These are phyloP conservation scores for Pulveroboletus sp. DNA, from an alignment of 768 basidiomycete species.

Conservation along the genomic window DNA sequence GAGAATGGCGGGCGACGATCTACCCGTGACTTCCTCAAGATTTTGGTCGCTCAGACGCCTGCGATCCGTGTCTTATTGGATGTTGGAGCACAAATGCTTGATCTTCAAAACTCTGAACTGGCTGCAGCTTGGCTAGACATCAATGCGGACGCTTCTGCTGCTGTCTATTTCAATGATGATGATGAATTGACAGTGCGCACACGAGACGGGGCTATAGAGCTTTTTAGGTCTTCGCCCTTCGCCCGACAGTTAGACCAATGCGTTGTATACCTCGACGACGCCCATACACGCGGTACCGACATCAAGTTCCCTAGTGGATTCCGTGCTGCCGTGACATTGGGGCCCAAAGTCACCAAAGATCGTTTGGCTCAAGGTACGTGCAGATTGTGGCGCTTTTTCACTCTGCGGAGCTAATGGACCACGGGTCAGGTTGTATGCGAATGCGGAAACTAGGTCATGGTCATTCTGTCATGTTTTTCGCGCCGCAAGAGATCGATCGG, in stretches of 20 bases:
- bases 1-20: background rate
- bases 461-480: constrained; percentile 48
- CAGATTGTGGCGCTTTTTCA: too few species aligned
- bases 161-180: constrained; percentile 24
- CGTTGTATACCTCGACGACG: constrained; percentile 36
- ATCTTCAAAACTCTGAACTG: constrained; percentile 40
- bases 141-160: constrained; percentile 8
- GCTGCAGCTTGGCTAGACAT: constrained; percentile 38
- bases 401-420: background rate
- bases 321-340: constrained; percentile 35
- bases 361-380: constrained; percentile 16
- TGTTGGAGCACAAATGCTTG: constrained; percentile 53
- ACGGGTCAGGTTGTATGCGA: constrained; percentile 46
- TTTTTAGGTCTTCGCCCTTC: constrained; percentile 27
- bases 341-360: constrained; percentile 36
- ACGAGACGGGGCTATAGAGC: constrained; percentile 16
- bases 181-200: constrained; percentile 30
- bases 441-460: constrained; percentile 48
- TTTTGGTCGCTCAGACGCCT: constrained; percentile 31
- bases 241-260: constrained; percentile 26
- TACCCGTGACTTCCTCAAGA: constrained; percentile 15
- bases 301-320: constrained; percentile 28
- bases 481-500: constrained; percentile 42
- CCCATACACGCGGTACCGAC: constrained; percentile 38
- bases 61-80: constrained; percentile 45